Evolutionary conservation across 2,329 filamentous ascomycete species (phyloP).

Genomic region (Fusarium tuaranense): DNA sequence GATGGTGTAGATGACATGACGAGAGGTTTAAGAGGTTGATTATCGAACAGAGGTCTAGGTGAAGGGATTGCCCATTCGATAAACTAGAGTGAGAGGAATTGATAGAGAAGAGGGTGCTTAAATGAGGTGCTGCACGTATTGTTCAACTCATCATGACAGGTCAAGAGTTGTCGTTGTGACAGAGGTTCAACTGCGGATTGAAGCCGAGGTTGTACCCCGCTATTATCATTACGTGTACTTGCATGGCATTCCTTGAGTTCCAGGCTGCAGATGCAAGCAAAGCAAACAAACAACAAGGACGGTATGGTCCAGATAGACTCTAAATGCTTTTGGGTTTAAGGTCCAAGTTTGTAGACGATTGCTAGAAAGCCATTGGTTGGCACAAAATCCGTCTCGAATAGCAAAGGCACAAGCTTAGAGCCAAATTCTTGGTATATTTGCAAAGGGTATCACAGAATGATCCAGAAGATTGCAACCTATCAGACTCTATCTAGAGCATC

Average conservation of each 20-base stretch:
- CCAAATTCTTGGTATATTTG: slow-evolving; percentile 22
- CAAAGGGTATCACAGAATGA: slow-evolving; percentile 32
- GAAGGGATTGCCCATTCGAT: not conserved
- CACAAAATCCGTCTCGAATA: no score
- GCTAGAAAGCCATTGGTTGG: not conserved
- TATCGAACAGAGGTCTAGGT: not conserved
- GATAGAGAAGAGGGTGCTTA: not conserved
- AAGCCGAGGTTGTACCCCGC: slow-evolving; percentile 13
- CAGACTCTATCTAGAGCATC: not conserved
- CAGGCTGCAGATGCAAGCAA: not conserved
- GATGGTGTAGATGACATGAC: slow-evolving; percentile 24
- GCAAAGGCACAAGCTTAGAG: not conserved
- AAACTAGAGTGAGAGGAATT: not conserved
- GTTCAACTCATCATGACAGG: not conserved
- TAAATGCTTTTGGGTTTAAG: no score
- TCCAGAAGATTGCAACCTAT: slow-evolving; percentile 18
- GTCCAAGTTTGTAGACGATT: no score
- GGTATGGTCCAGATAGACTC: no score
- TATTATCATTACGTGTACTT: slow-evolving; percentile 11
- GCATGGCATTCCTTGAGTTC: not conserved
- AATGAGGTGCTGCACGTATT: not conserved
- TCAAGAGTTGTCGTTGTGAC: not conserved
- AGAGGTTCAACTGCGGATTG: not conserved
- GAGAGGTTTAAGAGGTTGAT: not conserved
- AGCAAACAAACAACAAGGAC: no score